Base-by-base conservation (phyloP, 106 monocot genomes). In the Alisma plantagoaquatica region DNA sequence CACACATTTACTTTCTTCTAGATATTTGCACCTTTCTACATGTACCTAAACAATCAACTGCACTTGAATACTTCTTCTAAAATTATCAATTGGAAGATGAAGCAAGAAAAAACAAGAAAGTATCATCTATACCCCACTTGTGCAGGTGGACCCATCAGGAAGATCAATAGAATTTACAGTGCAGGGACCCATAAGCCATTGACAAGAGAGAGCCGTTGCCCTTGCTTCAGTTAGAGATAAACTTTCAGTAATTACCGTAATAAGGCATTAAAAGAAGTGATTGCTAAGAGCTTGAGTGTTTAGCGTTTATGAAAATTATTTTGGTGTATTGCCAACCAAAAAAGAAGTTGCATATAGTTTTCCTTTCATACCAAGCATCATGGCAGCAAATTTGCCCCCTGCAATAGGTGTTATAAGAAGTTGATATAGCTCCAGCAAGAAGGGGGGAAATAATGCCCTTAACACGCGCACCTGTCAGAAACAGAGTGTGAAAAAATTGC, bases 101-200 rank as follows among this genome's bases (percentile, higher is more conserved):
- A 57, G 57, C 20, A 60, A 28, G 31, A 49, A 30, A n/a, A 53
- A 30, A 17, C 12, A 29, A 12, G 30, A 33, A 18, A 51, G 12
- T 18, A 11, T 4, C 14, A 14, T 38, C 35, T 7, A 29, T 92
- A 96, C 94, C 73, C 94, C 94, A 68, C 81, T 88, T 30, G 54
- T 52, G 56, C 80, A 84, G 31, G 75, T 73, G 43, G 73, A 69
- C 47, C 88, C 88, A 84, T 84, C 83, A 43, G 77, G 80, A 68
- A 96, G 81, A 46, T 71, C 73, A 51, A 96, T 41, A 6, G 75
- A 68, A 65, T 96, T 96, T 43, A 96, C 71, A 20, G 75, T 78
- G 56, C 81, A 96, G 46, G 72, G 68, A 15, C 88, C 94, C 94
- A 96, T 96, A 41, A 96, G 60, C 94, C 94, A 96, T 61, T 96